These are phyloP conservation scores for Tulasnella sp. DNA, from an alignment of 768 basidiomycete genomes.

Conservation along the genomic window DNA sequence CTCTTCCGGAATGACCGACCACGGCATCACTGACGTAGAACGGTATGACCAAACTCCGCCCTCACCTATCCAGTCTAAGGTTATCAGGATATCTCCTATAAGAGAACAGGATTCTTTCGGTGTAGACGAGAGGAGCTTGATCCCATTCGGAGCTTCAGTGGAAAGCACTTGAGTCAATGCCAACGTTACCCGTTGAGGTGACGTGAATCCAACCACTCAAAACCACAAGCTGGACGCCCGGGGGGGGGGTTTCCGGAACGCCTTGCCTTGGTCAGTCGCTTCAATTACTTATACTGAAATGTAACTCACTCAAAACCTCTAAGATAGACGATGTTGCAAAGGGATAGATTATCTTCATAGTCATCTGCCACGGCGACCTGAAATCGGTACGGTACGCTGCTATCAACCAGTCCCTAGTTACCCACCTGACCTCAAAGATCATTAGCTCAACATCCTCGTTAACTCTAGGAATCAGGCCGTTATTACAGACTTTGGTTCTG, in stretches of 20 bases:
- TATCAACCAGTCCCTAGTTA: background rate
- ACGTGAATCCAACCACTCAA: background rate
- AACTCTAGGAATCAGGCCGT: background rate
- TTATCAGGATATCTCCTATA: too few relatives aligned
- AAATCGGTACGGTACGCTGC: background rate
- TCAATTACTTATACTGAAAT: background rate
- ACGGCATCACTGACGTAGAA: too few relatives aligned
- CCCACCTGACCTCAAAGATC: background rate
- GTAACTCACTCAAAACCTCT: background rate
- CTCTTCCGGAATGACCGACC: too few relatives aligned
- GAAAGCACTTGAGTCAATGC: too few relatives aligned
- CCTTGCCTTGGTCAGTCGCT: background rate
- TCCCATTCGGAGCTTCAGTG: too few relatives aligned
- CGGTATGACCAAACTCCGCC: too few relatives aligned
- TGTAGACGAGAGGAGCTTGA: too few relatives aligned
- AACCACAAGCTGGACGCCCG: background rate
- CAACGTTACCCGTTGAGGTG: background rate
- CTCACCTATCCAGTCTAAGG: too few relatives aligned
- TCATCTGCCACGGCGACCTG: background rate
- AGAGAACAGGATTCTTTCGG: too few relatives aligned
- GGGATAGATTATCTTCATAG: background rate
- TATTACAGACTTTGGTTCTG: background rate
- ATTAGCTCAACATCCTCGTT: background rate
- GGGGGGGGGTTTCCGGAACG: background rate
- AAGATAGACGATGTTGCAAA: background rate